Conservation (phyloP, 139 green algal genomes). For the Tetraselmis chui region DNA sequence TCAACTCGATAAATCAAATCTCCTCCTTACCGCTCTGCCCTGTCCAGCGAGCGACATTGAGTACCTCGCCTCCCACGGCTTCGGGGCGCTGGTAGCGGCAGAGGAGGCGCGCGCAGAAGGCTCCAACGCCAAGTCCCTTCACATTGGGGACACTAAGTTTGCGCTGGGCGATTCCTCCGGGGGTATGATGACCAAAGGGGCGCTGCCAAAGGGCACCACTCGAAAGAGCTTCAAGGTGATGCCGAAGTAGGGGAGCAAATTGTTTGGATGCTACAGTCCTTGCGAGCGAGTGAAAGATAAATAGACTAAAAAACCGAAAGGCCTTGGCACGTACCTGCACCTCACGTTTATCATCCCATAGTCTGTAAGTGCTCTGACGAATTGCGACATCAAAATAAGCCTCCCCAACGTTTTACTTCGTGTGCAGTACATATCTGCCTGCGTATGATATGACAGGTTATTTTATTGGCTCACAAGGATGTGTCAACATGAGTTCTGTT, state of each 20-base stretch:
- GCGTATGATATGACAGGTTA: too few species aligned
- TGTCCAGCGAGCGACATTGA: slow-evolving; percentile 30
- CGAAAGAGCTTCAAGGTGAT: slow-evolving; percentile 36
- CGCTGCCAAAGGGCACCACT: slow-evolving; percentile 50
- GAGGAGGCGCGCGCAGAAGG: slow-evolving; percentile 26
- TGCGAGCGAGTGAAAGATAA: background rate
- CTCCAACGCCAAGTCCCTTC: background rate
- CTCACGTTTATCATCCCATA: slow-evolving; percentile 20
- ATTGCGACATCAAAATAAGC: background rate
- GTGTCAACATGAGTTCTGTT: background rate
- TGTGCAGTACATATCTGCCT: too few species aligned
- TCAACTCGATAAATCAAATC: too few species aligned
- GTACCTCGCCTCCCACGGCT: slow-evolving; percentile 39
- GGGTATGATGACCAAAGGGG: slow-evolving; percentile 7
- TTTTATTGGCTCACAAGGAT: background rate
- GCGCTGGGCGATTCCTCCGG: slow-evolving; percentile 31
- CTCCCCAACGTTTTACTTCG: background rate
- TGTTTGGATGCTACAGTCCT: background rate
- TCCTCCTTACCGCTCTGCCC: too few species aligned
- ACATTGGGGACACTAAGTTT: slow-evolving; percentile 39
- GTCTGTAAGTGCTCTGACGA: background rate
- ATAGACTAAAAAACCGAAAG: slow-evolving; percentile 13
- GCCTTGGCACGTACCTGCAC: background rate
- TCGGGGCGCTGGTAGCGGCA: slow-evolving; percentile 45
- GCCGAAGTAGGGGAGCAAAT: background rate